Evolutionary conservation across 495 filamentous ascomycete genomes (phyloP).

Genomic region (Tuber aestivum): DNA sequence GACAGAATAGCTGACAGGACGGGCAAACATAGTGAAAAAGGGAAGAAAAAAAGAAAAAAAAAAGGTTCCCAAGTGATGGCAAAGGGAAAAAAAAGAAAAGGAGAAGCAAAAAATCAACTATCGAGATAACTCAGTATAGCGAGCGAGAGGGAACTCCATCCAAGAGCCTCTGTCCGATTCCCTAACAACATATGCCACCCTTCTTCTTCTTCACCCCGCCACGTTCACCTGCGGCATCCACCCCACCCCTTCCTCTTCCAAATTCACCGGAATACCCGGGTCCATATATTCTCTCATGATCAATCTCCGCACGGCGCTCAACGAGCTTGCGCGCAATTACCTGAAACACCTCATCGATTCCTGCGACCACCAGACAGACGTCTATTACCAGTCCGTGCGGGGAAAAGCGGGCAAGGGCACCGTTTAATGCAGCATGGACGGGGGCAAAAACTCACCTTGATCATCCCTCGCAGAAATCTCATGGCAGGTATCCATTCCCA

Average conservation of each 20-base stretch:
- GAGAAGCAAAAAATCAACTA: too few relatives aligned
- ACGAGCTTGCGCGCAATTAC: slow-evolving; percentile 93
- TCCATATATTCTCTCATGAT: slow-evolving; percentile 30
- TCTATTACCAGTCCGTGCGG: slow-evolving; percentile 1
- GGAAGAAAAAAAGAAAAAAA: not conserved
- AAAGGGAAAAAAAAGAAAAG: not conserved
- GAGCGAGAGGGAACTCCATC: not conserved
- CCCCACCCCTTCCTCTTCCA: slow-evolving; percentile 13
- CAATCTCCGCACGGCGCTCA: slow-evolving; percentile 52
- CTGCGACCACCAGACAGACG: slow-evolving; percentile 7
- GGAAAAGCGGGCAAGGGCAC: not conserved
- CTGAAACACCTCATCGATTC: slow-evolving; percentile 93
- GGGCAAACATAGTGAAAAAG: not conserved
- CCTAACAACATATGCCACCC: slow-evolving; percentile 37
- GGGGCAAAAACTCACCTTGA: slow-evolving; percentile 51
- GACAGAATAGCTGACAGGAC: not conserved
- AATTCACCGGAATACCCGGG: slow-evolving; percentile 18
- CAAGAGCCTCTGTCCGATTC: not conserved
- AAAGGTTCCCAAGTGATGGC: not conserved
- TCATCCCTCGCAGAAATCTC: slow-evolving; percentile 93
- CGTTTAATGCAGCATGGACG: not conserved
- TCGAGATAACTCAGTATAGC: not conserved
- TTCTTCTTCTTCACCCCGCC: slow-evolving; percentile 26
- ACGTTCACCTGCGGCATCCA: slow-evolving; percentile 20
- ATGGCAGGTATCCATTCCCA: slow-evolving; percentile 93